Evolutionary conservation across 495 filamentous ascomycete genomes (phyloP).

Genomic region (Penicillium chermesinum): DNA sequence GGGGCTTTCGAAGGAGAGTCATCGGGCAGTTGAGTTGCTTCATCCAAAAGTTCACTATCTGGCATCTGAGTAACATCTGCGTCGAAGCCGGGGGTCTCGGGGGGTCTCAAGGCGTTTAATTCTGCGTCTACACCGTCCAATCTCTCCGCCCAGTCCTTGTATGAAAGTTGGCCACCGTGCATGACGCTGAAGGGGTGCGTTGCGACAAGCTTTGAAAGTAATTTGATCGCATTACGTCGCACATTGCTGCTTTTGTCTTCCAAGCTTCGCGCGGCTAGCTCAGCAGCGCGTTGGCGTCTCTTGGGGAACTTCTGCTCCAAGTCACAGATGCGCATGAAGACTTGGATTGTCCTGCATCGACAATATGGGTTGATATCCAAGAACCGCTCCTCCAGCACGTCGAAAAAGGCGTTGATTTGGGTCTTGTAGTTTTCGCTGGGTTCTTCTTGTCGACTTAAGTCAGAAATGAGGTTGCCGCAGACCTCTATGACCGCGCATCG

Average conservation of each 20-base stretch:
- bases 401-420: slow-evolving; percentile 94
- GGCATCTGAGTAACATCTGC: slow-evolving; percentile 60
- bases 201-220: slow-evolving; percentile 78
- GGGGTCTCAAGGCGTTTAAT: slow-evolving; percentile 72
- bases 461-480: slow-evolving; percentile 92
- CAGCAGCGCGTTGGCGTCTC: slow-evolving; percentile 76
- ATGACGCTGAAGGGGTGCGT: slow-evolving; percentile 91
- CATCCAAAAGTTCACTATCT: slow-evolving; percentile 76
- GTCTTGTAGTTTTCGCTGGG: slow-evolving; percentile 83
- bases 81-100: slow-evolving; percentile 69
- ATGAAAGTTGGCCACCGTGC: slow-evolving; percentile 80
- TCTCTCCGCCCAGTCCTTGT: slow-evolving; percentile 77
- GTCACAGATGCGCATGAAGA: slow-evolving; percentile 86
- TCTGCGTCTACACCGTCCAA: slow-evolving; percentile 77
- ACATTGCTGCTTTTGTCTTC: slow-evolving; percentile 99
- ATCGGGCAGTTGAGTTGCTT: slow-evolving; percentile 75
- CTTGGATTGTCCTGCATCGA: slow-evolving; percentile 84
- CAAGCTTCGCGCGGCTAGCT: slow-evolving; percentile 79
- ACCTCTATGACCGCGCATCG: slow-evolving; percentile 93
- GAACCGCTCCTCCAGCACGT: slow-evolving; percentile 93
- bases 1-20: slow-evolving; percentile 58
- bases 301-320: slow-evolving; percentile 94
- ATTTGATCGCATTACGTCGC: slow-evolving; percentile 87
- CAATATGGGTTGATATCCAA: slow-evolving; percentile 97
- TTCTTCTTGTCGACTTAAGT: slow-evolving; percentile 88